Evolutionary conservation across 495 filamentous ascomycete species (phyloP).

Genomic region (Xylaria palmicola): DNA sequence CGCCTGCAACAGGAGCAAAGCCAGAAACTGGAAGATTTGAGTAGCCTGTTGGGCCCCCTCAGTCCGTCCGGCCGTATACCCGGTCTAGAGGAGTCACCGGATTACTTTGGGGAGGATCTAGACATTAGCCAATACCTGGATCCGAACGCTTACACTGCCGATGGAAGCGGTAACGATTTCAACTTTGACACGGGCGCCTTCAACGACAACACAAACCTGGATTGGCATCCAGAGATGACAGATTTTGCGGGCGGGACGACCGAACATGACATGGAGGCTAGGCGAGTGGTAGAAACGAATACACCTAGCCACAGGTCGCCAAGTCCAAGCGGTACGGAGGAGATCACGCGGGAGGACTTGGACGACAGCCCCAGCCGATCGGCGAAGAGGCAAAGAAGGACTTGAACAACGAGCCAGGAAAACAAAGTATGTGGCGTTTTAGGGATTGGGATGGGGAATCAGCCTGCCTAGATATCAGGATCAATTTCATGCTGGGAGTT

Average conservation of each 20-base stretch:
- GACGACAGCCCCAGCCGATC: conserved; percentile 39
- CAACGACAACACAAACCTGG: conserved; percentile 17
- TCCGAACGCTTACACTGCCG: conserved; percentile 55
- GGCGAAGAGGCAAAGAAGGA: conserved; percentile 40
- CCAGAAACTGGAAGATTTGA: conserved; percentile 67
- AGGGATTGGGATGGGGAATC: not conserved
- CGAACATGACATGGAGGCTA: conserved; percentile 17
- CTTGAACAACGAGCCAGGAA: not conserved
- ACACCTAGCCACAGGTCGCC: conserved; percentile 35
- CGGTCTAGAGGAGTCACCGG: conserved; percentile 56
- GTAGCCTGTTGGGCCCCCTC: conserved; percentile 68
- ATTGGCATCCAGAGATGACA: conserved; percentile 26
- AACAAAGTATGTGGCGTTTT: conserved; percentile 3
- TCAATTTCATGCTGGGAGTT: not conserved
- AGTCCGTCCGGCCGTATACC: conserved; percentile 80
- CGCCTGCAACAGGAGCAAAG: conserved; percentile 73
- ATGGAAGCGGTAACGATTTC: conserved; percentile 34
- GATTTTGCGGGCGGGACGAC: conserved; percentile 23
- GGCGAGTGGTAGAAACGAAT: conserved; percentile 34
- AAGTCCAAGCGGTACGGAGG: conserved; percentile 47
- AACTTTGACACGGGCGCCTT: conserved; percentile 36
- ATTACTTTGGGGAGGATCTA: conserved; percentile 47
- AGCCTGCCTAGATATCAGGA: conserved; percentile 12
- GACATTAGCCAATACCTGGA: conserved; percentile 73
- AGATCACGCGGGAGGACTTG: conserved; percentile 38